Percentiles rank a stretch among this genome's conserved stretches.
phyloP scores from a whole-genome alignment of 2,329 filamentous ascomycete species.

The Simplicillium sp. region DNA sequence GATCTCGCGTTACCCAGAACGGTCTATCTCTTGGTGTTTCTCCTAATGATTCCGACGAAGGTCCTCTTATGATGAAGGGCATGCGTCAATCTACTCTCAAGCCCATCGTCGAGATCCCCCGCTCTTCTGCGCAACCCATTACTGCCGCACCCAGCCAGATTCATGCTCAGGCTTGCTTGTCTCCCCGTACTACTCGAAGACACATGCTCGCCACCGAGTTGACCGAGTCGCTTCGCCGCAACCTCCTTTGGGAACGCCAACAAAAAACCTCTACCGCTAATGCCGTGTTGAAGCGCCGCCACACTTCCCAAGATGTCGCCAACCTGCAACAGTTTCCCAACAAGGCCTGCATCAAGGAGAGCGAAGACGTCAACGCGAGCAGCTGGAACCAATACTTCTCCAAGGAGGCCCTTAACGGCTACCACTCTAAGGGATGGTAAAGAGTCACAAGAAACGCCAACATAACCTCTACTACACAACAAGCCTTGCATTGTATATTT shows the following conservation, averaged over 20 bases:
- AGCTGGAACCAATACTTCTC: conserved; percentile 84
- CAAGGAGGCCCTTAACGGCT: conserved; percentile 53
- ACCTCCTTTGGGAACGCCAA: conserved; percentile 90
- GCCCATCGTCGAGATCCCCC: conserved; percentile 53
- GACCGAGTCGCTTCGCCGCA: conserved; percentile 82
- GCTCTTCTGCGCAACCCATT: conserved; percentile 68
- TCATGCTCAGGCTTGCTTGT: conserved; percentile 65
- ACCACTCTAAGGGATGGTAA: conserved; percentile 34
- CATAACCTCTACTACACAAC: not conserved
- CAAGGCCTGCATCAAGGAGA: conserved; percentile 48
- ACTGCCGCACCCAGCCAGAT: conserved; percentile 58
- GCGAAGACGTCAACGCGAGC: conserved; percentile 54
- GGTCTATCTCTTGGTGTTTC: conserved; percentile 35
- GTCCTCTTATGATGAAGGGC: conserved; percentile 56
- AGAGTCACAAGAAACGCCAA: conserved; percentile 6
- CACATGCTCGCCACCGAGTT: conserved; percentile 96
- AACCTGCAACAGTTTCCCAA: conserved; percentile 79
- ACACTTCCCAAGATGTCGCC: conserved; percentile 84
- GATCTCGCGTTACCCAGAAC: conserved; percentile 42
- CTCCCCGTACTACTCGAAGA: conserved; percentile 80
- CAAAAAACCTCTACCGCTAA: conserved; percentile 87
- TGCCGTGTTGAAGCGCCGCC: conserved; percentile 78
- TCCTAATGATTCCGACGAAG: conserved; percentile 51
- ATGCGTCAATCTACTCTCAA: conserved; percentile 38
- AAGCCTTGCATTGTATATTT: not conserved